A percentile compares a stretch with the other conserved stretches of the same genome.
phyloP scores from a whole-genome alignment of 192 early-diverging fungal genomes.

The Coemansia sp. region DNA sequence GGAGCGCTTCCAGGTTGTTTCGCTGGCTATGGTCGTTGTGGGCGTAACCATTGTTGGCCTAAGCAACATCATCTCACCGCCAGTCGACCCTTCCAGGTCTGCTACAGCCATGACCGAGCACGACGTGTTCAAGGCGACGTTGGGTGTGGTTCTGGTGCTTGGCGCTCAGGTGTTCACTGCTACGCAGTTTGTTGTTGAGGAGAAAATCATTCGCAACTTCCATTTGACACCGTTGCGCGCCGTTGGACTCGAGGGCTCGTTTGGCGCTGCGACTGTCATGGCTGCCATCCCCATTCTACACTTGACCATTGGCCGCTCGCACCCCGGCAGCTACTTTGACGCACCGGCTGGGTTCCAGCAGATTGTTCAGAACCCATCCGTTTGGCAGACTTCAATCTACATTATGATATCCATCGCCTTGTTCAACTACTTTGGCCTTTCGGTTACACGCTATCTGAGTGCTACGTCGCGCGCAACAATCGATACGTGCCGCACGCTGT shows the following conservation, averaged over 20 bases:
- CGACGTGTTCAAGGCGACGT: constrained; percentile 56
- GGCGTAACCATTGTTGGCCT: constrained; percentile 92
- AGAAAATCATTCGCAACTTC: constrained; percentile 84
- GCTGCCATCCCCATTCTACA: constrained; percentile 76
- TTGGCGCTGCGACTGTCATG: constrained; percentile 76
- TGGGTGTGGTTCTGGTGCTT: constrained; percentile 84
- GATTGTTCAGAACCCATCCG: constrained; percentile 59
- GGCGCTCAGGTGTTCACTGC: constrained; percentile 93
- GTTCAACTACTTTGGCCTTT: constrained; percentile 95
- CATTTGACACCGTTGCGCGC: constrained; percentile 81
- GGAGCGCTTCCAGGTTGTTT: constrained; percentile 77
- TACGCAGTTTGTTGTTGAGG: constrained; percentile 94
- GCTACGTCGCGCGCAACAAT: constrained; percentile 94
- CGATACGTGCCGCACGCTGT: constrained; percentile 92
- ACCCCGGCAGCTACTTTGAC: constrained; percentile 83
- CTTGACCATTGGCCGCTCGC: constrained; percentile 61
- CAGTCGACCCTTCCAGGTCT: constrained; percentile 19
- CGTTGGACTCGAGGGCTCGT: constrained; percentile 90
- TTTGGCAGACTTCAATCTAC: constrained; percentile 74
- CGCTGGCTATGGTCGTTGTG: constrained; percentile 74
- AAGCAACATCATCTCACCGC: constrained; percentile 57
- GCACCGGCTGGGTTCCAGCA: constrained; percentile 71
- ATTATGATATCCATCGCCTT: constrained; percentile 91
- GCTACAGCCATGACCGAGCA: constrained; percentile 25
- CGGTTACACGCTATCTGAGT: constrained; percentile 79